Conservation (phyloP, 495 filamentous ascomycete genomes). For the Articulospora tetracladia region DNA sequence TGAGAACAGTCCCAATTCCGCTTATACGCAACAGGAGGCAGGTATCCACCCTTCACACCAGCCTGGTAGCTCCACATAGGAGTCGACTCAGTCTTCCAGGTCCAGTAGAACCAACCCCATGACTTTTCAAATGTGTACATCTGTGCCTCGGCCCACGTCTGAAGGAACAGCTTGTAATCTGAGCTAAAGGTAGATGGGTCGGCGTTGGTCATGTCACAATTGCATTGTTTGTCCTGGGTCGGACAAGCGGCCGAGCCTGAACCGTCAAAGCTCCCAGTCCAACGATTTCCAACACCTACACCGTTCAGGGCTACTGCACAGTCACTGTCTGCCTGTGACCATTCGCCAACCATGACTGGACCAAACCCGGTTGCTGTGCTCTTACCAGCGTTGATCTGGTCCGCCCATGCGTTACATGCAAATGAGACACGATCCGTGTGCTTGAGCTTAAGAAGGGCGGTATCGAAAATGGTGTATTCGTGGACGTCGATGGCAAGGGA, state of each 20-base stretch:
- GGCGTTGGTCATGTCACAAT: slow-evolving; percentile 71
- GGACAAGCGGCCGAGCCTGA: slow-evolving; percentile 65
- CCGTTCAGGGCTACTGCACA: slow-evolving; percentile 86
- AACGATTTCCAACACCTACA: slow-evolving; percentile 80
- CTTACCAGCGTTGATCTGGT: slow-evolving; percentile 67
- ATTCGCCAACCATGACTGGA: slow-evolving; percentile 92
- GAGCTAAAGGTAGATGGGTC: slow-evolving; percentile 60
- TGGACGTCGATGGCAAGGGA: slow-evolving; percentile 83
- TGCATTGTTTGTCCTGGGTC: slow-evolving; percentile 54
- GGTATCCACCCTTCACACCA: slow-evolving; percentile 74
- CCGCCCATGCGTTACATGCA: slow-evolving; percentile 79
- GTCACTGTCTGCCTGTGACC: slow-evolving; percentile 96
- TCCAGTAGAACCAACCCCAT: slow-evolving; percentile 99
- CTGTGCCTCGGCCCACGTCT: slow-evolving; percentile 89
- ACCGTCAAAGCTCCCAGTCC: slow-evolving; percentile 71
- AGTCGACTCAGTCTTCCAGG: slow-evolving; percentile 73
- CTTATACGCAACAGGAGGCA: slow-evolving; percentile 74
- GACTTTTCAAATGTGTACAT: slow-evolving; percentile 89
- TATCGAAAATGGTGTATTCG: slow-evolving; percentile 89
- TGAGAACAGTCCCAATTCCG: slow-evolving; percentile 70
- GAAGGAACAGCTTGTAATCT: slow-evolving; percentile 79
- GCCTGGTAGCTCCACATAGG: slow-evolving; percentile 92
- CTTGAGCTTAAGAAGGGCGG: slow-evolving; percentile 62
- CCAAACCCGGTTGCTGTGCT: slow-evolving; percentile 78
- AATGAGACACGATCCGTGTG: slow-evolving; percentile 74